Evolutionary conservation across 179 eudicot species (phyloP), one percentile per base, ranked within the genome.

Genomic region (Drosera spatulata): DNA sequence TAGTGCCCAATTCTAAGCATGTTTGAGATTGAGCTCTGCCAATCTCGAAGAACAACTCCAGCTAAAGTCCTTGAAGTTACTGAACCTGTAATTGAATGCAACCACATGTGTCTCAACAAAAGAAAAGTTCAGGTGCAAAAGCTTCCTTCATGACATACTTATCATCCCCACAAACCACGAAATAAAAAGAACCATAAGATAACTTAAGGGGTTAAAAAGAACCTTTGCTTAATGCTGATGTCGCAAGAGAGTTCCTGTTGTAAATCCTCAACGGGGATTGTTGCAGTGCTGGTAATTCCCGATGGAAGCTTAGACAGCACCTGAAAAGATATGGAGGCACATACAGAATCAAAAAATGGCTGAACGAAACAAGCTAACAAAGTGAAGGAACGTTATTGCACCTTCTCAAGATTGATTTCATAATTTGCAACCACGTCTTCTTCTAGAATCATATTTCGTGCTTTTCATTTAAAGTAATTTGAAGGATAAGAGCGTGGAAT

Each of bases 221-320:
- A 93, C 99, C 99, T 89, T 60, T 93, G 99, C 80, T 86, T 93
- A 60, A 93, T 78, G 74, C 78, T 93, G 65, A 93, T 84, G 66
- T 80, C 77, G 77, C 99, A 89, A 42, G 81, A 61, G 15, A 86
- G 79, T 72, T 89, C 95, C 65, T 86, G 99, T 50, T 72, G 95
- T 65, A 89, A 85, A 81, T 93, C 99, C 83, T 89, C 93, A 66
- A 93, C 85, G 11, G 78, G 75, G 55, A 93, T 72, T 62, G 78
- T 67, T 33, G 96, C 82, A 66, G 95, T 96, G 66, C 93, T 81
- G 55, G 78, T 78, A 40, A 93, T 71, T 47, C 90, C 80, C 70
- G 95, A 77, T 62, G 99, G 96, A 71, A 93, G 86, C 76, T 84
- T 80, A 3, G 81, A 84, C 55, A 89, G 80, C 66, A 89, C 90